Conservation (phyloP, 1,284 basidiomycete genomes). For the Phellopilus nigrolimitatus region DNA sequence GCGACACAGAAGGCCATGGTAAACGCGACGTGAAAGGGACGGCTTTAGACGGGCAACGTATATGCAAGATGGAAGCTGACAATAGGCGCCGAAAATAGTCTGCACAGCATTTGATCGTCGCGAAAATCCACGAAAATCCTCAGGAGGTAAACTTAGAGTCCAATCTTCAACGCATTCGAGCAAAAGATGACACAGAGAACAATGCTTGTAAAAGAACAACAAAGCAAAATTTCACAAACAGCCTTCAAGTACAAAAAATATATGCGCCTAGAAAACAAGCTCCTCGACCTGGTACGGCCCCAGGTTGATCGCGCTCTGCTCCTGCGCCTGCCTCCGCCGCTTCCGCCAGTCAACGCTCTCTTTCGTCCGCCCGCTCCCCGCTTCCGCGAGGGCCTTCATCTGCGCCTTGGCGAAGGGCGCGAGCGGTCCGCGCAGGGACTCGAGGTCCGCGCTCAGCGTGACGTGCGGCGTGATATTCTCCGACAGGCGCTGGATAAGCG, state of each 20-base stretch:
- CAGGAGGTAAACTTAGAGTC: too few relatives aligned
- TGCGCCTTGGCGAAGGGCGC: constrained; percentile 56
- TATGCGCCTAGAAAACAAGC: constrained; percentile 42
- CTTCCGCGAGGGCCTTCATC: constrained; percentile 39
- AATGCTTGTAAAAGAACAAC: neutral
- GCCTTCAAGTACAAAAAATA: neutral
- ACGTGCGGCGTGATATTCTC: constrained; percentile 52
- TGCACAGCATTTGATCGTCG: too few relatives aligned
- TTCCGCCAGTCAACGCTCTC: constrained; percentile 50
- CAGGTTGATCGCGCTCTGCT: constrained; percentile 48
- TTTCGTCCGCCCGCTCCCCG: constrained; percentile 30
- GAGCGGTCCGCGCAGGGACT: constrained; percentile 53
- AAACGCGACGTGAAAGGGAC: too few relatives aligned
- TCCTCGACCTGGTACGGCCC: constrained; percentile 70
- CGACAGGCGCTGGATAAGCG: constrained; percentile 43
- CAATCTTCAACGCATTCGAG: too few relatives aligned
- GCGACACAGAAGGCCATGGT: constrained; percentile 13
- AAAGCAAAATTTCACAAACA: neutral
- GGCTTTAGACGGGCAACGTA: too few relatives aligned
- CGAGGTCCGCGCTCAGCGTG: constrained; percentile 40
- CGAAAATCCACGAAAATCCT: too few relatives aligned
- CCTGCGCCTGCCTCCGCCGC: constrained; percentile 46
- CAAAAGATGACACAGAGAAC: too few relatives aligned
- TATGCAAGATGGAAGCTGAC: too few relatives aligned
- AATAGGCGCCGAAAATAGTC: too few relatives aligned